Percentiles rank a stretch among this genome's conserved stretches.
Evolutionary conservation across 2,329 filamentous ascomycete species (phyloP).

Genomic region (Trichophyton mentagrophytes): DNA sequence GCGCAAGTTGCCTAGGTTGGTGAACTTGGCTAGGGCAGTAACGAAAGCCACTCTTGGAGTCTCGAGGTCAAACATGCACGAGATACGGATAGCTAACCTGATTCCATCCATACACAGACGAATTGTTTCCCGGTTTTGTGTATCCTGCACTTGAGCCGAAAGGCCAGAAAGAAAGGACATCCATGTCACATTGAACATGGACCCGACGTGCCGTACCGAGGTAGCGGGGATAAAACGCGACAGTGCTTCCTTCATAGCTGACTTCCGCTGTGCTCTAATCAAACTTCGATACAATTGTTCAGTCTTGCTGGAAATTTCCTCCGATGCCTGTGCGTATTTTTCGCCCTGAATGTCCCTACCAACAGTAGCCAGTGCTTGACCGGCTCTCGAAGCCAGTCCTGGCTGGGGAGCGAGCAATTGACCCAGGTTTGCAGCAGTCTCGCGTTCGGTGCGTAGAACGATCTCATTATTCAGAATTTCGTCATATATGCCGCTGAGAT

Average conservation of each 20-base stretch:
- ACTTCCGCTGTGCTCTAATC: slow-evolving; percentile 76
- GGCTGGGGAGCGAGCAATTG: slow-evolving; percentile 45
- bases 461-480: slow-evolving; percentile 89
- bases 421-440: slow-evolving; percentile 71
- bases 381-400: slow-evolving; percentile 68
- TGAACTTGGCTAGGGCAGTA: slow-evolving; percentile 80
- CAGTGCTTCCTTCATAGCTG: slow-evolving; percentile 53
- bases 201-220: slow-evolving; percentile 86
- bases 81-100: slow-evolving; percentile 83
- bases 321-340: slow-evolving; percentile 86
- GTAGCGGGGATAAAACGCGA: slow-evolving; percentile 80
- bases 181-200: slow-evolving; percentile 98
- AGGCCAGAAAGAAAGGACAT: slow-evolving; percentile 97
- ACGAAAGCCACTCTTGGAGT: slow-evolving; percentile 94
- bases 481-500: slow-evolving; percentile 77
- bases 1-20: slow-evolving; percentile 87
- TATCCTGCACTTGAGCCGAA: slow-evolving; percentile 85
- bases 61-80: slow-evolving; percentile 82
- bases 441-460: slow-evolving; percentile 81
- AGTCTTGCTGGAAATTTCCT: slow-evolving; percentile 74
- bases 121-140: slow-evolving; percentile 83
- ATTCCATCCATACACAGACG: slow-evolving; percentile 89
- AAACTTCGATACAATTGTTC: slow-evolving; percentile 87
- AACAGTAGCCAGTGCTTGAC: slow-evolving; percentile 80
- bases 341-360: slow-evolving; percentile 85